These are phyloP conservation scores for Teratosphaeriaceae sp. DNA, from an alignment of 2,329 filamentous ascomycete species.

Conservation along the genomic window DNA sequence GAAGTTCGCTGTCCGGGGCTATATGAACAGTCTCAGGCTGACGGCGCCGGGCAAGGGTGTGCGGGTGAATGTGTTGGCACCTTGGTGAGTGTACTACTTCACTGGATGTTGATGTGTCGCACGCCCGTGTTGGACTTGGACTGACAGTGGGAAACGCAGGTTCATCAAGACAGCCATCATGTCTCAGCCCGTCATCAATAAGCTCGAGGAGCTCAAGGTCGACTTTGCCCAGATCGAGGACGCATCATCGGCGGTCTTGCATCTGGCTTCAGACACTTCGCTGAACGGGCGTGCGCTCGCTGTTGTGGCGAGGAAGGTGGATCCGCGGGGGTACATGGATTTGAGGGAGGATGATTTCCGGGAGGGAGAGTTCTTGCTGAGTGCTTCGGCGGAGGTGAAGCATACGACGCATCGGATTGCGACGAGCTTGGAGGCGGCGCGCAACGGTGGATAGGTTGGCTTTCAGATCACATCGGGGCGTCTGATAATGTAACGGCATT, in stretches of 20 bases:
- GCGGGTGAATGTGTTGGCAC: conserved; percentile 37
- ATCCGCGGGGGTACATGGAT: conserved; percentile 16
- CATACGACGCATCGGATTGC: neutral
- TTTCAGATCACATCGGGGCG: too few species aligned
- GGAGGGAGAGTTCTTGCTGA: conserved; percentile 1
- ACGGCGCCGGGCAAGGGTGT: conserved; percentile 38
- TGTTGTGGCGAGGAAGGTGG: conserved; percentile 13
- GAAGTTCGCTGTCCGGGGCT: conserved; percentile 38
- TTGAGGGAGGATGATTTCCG: conserved; percentile 13
- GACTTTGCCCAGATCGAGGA: conserved; percentile 20
- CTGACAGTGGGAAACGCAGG: conserved; percentile 9
- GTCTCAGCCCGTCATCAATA: conserved; percentile 13
- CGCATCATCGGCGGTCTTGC: conserved; percentile 16
- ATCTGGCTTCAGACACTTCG: conserved; percentile 15
- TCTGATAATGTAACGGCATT: too few species aligned
- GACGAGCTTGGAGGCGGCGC: too few species aligned
- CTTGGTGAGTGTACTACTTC: conserved; percentile 15
- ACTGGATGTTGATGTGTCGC: neutral
- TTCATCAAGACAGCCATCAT: conserved; percentile 21
- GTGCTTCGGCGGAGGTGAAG: neutral
- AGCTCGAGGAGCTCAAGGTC: conserved; percentile 10
- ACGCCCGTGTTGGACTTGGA: neutral
- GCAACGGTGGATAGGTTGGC: neutral
- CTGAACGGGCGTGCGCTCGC: conserved; percentile 20
- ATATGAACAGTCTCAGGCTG: conserved; percentile 34